Evolutionary conservation across 2,329 filamentous ascomycete genomes (phyloP).

Genomic region (Pyricularia sp.): DNA sequence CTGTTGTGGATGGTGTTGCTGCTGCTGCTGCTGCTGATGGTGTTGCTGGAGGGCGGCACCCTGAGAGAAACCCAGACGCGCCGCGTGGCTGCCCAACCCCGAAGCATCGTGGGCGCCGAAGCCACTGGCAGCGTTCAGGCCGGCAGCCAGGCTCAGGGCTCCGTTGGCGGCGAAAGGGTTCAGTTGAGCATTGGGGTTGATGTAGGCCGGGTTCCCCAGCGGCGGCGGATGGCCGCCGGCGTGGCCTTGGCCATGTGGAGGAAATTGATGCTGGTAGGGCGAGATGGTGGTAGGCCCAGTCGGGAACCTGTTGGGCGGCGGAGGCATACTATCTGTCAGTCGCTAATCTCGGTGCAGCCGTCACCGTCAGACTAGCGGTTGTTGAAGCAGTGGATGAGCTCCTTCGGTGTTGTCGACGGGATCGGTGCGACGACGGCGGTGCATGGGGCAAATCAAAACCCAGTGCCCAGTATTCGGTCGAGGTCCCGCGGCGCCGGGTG

Average conservation of each 20-base stretch:
- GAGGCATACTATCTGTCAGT: constrained; percentile 24
- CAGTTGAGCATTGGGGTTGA: constrained; percentile 57
- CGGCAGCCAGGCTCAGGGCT: constrained; percentile 45
- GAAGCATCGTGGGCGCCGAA: constrained; percentile 49
- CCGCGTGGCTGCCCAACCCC: constrained; percentile 77
- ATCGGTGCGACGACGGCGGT: background rate
- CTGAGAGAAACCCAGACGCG: constrained; percentile 78
- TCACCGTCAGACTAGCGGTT: background rate
- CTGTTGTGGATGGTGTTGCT: constrained; percentile 27
- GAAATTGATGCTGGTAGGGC: constrained; percentile 42
- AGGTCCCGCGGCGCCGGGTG: background rate
- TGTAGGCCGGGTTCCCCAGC: constrained; percentile 63
- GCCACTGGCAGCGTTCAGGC: constrained; percentile 36
- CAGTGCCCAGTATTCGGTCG: background rate
- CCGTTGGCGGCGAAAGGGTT: constrained; percentile 56
- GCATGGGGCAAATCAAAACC: background rate
- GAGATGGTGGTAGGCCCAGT: constrained; percentile 34
- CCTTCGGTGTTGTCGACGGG: background rate
- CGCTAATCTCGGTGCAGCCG: background rate
- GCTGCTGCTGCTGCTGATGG: constrained; percentile 49
- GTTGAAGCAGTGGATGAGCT: background rate
- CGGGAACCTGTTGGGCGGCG: constrained; percentile 34
- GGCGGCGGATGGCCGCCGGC: constrained; percentile 35
- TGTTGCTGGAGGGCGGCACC: constrained; percentile 49
- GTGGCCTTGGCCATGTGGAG: constrained; percentile 39